Evolutionary conservation across 192 early-diverging fungal genomes (phyloP).

Genomic region (Funneliformis mosseae): DNA sequence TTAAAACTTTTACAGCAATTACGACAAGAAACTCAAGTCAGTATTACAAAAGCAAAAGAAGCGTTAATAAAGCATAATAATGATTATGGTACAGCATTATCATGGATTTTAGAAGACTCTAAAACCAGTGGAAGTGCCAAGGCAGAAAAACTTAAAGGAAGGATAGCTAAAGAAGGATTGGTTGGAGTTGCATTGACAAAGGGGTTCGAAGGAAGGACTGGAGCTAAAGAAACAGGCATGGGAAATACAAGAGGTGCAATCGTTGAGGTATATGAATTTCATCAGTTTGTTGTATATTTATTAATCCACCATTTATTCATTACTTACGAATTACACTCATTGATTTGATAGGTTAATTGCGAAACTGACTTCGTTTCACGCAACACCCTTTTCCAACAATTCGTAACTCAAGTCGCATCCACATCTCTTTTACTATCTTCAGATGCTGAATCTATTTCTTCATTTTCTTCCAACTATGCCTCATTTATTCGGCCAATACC

Average conservation of each 20-base stretch:
- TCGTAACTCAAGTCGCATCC: constrained; percentile 63
- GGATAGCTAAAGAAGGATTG: constrained; percentile 79
- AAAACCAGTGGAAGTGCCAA: constrained; percentile 69
- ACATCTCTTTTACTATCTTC: constrained; percentile 54
- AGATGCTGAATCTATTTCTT: constrained; percentile 11
- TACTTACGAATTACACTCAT: not conserved
- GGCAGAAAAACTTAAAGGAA: constrained; percentile 78
- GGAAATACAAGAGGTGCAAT: constrained; percentile 57
- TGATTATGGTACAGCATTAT: constrained; percentile 75
- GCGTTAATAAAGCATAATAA: constrained; percentile 73
- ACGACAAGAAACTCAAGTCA: constrained; percentile 76
- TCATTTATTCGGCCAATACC: constrained; percentile 45
- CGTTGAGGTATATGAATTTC: constrained; percentile 58
- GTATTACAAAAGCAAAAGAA: constrained; percentile 86
- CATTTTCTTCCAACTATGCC: constrained; percentile 5
- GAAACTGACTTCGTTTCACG: constrained; percentile 98
- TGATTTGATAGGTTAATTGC: constrained; percentile 68
- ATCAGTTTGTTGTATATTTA: not conserved
- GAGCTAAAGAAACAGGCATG: not conserved
- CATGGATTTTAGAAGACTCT: constrained; percentile 80
- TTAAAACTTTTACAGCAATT: constrained; percentile 63
- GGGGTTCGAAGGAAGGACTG: constrained; percentile 38
- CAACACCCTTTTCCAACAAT: constrained; percentile 73
- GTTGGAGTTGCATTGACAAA: constrained; percentile 67
- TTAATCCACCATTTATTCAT: not conserved